phyloP scores from a whole-genome alignment of 108 stramenopile genomes.

The Seminavis robusta region DNA sequence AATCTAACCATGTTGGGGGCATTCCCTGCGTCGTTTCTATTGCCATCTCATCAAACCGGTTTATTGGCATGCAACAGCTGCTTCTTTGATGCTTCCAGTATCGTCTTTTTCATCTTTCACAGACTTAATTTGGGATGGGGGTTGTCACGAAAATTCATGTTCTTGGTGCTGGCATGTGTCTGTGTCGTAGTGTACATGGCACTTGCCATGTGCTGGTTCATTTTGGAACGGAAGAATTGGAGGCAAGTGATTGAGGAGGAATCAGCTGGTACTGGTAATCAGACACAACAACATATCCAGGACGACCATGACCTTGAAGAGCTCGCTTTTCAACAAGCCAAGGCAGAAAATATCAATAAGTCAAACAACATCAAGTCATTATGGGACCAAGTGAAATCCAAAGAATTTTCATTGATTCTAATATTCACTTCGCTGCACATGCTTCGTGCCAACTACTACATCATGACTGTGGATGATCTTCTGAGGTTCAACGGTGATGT shows the following conservation, averaged over 20 bases:
- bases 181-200: not conserved
- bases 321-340: not conserved
- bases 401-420: slow-evolving; percentile 5
- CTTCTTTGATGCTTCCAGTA: slow-evolving; percentile 11
- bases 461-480: slow-evolving; percentile 15
- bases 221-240: slow-evolving; percentile 7
- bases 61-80: slow-evolving; percentile 11
- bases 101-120: slow-evolving; percentile 4
- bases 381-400: not conserved
- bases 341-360: not conserved
- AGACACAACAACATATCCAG: not conserved
- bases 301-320: not conserved
- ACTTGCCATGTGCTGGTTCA: slow-evolving; percentile 3
- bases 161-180: not conserved
- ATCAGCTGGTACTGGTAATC: not conserved
- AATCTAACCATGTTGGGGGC: slow-evolving; percentile 10
- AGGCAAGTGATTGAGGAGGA: not conserved
- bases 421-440: slow-evolving; percentile 6
- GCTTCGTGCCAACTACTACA: slow-evolving; percentile 12
- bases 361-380: not conserved
- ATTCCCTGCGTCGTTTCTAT: slow-evolving; percentile 11
- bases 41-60: slow-evolving; percentile 2
- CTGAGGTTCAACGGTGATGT: slow-evolving; percentile 3
- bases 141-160: not conserved
- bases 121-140: not conserved